A percentile compares a stretch with the other conserved stretches of the same genome.
Evolutionary conservation across 2,329 filamentous ascomycete genomes (phyloP).

Genomic region (Penicillium sp.): DNA sequence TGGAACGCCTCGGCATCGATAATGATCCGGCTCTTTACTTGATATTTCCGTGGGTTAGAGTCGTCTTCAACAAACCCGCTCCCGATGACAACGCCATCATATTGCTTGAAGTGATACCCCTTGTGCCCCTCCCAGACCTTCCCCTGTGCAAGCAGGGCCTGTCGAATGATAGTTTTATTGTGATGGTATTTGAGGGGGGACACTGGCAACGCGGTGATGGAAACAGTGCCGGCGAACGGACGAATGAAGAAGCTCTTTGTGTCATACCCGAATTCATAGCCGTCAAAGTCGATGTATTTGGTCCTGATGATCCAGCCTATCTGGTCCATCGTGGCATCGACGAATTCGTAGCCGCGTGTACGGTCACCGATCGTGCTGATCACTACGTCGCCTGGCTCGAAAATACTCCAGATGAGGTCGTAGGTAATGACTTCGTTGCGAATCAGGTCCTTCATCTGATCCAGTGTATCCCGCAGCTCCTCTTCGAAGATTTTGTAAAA

Average conservation of each 20-base stretch:
- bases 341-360: slow-evolving; percentile 11
- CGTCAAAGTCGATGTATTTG: slow-evolving; percentile 21
- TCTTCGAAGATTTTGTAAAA: slow-evolving; percentile 47
- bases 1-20: slow-evolving; percentile 50
- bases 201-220: slow-evolving; percentile 40
- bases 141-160: slow-evolving; percentile 44
- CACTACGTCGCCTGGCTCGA: slow-evolving; percentile 26
- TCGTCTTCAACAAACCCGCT: slow-evolving; percentile 24
- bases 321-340: background rate
- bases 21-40: slow-evolving; percentile 48
- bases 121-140: slow-evolving; percentile 44
- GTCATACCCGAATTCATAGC: slow-evolving; percentile 16
- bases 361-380: slow-evolving; percentile 5
- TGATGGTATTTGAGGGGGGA: slow-evolving; percentile 46
- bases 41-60: slow-evolving; percentile 14
- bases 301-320: slow-evolving; percentile 6
- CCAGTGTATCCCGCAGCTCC: slow-evolving; percentile 50
- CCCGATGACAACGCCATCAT: slow-evolving; percentile 43
- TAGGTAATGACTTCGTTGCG: slow-evolving; percentile 52
- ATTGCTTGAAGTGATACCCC: slow-evolving; percentile 49
- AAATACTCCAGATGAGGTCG: slow-evolving; percentile 43
- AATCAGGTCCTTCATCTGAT: slow-evolving; percentile 49
- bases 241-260: slow-evolving; percentile 3
- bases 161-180: slow-evolving; percentile 36
- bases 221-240: slow-evolving; percentile 32